These are phyloP conservation scores for Cladobotryum protrusum DNA, from an alignment of 2,329 filamentous ascomycete genomes.

Conservation along the genomic window DNA sequence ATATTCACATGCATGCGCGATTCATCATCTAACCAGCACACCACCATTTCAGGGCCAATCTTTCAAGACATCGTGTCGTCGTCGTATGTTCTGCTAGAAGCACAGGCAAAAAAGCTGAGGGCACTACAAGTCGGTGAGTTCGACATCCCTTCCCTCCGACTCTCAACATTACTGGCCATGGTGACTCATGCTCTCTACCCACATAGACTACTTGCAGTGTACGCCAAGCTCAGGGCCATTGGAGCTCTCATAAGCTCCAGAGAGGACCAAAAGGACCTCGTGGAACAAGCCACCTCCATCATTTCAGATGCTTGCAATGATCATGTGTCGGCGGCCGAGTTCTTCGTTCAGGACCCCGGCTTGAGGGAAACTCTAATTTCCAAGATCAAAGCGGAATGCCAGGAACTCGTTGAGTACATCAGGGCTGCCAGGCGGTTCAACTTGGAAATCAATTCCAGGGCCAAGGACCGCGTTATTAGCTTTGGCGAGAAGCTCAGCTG, in stretches of 20 bases:
- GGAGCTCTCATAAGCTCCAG: conserved; percentile 48
- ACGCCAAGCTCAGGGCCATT: conserved; percentile 49
- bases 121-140: conserved; percentile 90
- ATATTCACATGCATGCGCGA: neutral
- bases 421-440: conserved; percentile 59
- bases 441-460: conserved; percentile 69
- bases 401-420: conserved; percentile 69
- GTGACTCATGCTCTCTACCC: neutral
- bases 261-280: conserved; percentile 45
- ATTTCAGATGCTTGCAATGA: conserved; percentile 78
- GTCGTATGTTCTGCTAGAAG: conserved; percentile 95
- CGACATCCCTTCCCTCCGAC: conserved; percentile 3
- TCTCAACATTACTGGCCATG: neutral
- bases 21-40: neutral
- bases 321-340: conserved; percentile 67
- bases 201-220: conserved; percentile 52
- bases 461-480: conserved; percentile 83
- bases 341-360: conserved; percentile 51
- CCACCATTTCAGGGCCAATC: conserved; percentile 29
- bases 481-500: conserved; percentile 96
- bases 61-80: conserved; percentile 68
- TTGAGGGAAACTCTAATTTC: conserved; percentile 54
- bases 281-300: conserved; percentile 63
- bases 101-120: conserved; percentile 87
- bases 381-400: conserved; percentile 72